Conservation (phyloP, 2,329 filamentous ascomycete species). For the Chrysosphaeria jannelii region DNA sequence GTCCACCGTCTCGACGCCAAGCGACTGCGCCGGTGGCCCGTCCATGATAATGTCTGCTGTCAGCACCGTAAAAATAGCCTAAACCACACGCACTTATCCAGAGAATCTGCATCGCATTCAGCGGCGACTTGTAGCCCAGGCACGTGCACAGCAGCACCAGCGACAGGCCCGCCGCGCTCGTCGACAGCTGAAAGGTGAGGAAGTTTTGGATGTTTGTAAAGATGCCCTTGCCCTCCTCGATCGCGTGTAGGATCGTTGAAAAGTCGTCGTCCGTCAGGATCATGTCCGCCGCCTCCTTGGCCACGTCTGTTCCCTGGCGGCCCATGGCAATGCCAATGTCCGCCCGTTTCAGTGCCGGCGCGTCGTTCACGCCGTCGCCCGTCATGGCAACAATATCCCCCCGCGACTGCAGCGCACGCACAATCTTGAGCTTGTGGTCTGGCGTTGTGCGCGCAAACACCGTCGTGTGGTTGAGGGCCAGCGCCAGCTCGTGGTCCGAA, state of each 20-base stretch:
- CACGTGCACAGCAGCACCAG: constrained; percentile 80
- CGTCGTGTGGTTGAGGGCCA: constrained; percentile 63
- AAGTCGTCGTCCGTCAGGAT: constrained; percentile 75
- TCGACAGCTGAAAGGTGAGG: constrained; percentile 91
- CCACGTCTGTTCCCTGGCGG: constrained; percentile 76
- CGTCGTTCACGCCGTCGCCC: constrained; percentile 92
- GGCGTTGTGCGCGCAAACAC: constrained; percentile 92
- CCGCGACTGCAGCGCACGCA: constrained; percentile 64
- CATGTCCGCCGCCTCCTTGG: constrained; percentile 89
- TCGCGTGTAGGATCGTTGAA: constrained; percentile 72
- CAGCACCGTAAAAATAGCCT: neutral
- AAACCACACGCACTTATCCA: constrained; percentile 63
- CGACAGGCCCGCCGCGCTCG: constrained; percentile 73
- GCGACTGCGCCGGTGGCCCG: constrained; percentile 82
- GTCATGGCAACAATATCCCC: constrained; percentile 98
- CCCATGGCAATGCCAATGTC: constrained; percentile 98
- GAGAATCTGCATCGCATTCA: constrained; percentile 98
- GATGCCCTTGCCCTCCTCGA: constrained; percentile 96
- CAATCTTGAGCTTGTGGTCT: constrained; percentile 95
- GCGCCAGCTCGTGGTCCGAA: constrained; percentile 56
- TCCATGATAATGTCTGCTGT: constrained; percentile 90
- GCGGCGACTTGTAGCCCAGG: constrained; percentile 74
- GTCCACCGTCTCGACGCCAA: constrained; percentile 86
- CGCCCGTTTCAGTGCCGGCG: constrained; percentile 81
- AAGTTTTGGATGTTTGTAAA: constrained; percentile 99